Conservation (phyloP, 805 yeast species). For the Myxozyma neglecta region DNA sequence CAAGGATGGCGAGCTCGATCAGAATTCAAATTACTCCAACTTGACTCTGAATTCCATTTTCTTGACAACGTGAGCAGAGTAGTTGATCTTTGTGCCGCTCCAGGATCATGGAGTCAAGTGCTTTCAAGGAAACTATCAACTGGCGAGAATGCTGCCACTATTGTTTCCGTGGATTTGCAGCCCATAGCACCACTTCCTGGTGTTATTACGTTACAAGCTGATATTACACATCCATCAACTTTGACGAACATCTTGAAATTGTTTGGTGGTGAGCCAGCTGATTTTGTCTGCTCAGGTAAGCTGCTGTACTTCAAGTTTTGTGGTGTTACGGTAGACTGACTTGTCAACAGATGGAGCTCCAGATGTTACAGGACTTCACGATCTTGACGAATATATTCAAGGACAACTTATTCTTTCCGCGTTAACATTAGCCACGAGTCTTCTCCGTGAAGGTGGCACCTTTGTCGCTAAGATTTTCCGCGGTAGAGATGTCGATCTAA, state of each 20-base stretch:
- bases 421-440: constrained; percentile 83
- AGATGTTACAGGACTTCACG: constrained; percentile 96
- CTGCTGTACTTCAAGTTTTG: neutral
- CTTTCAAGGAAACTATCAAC: constrained; percentile 56
- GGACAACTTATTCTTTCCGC: constrained; percentile 93
- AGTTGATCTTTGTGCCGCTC: constrained; percentile 97
- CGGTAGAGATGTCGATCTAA: constrained; percentile 90
- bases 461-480: constrained; percentile 96
- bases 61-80: constrained; percentile 73
- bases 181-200: constrained; percentile 97
- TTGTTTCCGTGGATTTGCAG: constrained; percentile 93
- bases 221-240: constrained; percentile 94
- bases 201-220: constrained; percentile 90
- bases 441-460: constrained; percentile 83
- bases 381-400: constrained; percentile 93
- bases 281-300: constrained; percentile 73
- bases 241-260: constrained; percentile 68
- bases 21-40: constrained; percentile 87
- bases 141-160: constrained; percentile 51
- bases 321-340: neutral
- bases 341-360: constrained; percentile 83
- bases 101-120: constrained; percentile 98
- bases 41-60: constrained; percentile 85
- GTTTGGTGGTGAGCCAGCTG: constrained; percentile 92
- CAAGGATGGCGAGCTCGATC: constrained; percentile 98